Base-by-base conservation (phyloP, 2,329 filamentous ascomycete species). In the Diaporthe ilicicola region DNA sequence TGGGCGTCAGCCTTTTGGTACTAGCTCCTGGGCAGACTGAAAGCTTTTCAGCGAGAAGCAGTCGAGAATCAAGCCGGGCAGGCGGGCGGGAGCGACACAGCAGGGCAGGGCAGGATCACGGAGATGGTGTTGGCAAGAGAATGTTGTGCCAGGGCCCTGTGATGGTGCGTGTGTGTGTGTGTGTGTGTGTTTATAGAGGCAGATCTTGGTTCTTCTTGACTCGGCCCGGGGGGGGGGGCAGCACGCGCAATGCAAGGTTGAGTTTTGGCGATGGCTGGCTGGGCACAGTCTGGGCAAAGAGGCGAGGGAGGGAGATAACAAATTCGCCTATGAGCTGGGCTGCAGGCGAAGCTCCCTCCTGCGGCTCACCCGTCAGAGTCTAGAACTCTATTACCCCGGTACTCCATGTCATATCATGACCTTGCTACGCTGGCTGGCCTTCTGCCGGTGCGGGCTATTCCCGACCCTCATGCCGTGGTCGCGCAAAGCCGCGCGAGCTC, bases 261-360 rank as follows among this genome's bases (percentile, higher is more conserved):
- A 64, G 59, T 42, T 44, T 44, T 50, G 59, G 59, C 29, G 59
- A 62, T 62, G 59, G 42, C 39, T 48, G 56, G 9, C 56, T 62
- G 56, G 56, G 56, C 56, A 61, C n/a, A 27, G 56, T 48, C 59
- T 64, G 59, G 59, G 59, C 59, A 64, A 39, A 50, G 44, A 50
- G 29, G 44, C 42, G 59, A 64, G 42, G 44, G 29, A 17, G 59
- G 19, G 44, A 37, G 59, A 64, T 50, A 64, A 64, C 42, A 64
- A 42, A 50, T 64, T 50, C 59, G 59, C 44, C n/a, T 37, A n/a
- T 37, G 19, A 29, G 59, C 59, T 50, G 13, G 44, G 59, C 59
- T 50, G 44, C 44, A 64, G 42, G 59, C 22, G 19, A 50, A 48
- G 59, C 19, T 48, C 19, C 2, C 48, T 27, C 42, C 48, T 27